Conservation (phyloP, 2,329 filamentous ascomycete species). For the Simplicillium aogashimaense region DNA sequence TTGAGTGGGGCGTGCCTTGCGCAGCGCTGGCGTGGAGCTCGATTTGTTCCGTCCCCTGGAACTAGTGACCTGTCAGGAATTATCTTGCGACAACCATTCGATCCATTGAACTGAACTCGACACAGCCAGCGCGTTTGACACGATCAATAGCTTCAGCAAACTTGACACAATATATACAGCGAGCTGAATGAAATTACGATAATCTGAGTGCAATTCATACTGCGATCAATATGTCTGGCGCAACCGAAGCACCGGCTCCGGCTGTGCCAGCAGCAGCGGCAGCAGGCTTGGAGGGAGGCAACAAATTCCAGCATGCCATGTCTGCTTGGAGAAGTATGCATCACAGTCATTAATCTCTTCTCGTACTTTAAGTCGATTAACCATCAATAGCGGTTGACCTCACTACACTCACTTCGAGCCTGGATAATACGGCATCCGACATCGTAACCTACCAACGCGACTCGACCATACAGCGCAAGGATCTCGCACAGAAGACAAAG, state of each 20-base stretch:
- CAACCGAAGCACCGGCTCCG: constrained; percentile 11
- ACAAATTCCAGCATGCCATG: constrained; percentile 95
- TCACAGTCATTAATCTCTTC: neutral
- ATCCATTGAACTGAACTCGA: neutral
- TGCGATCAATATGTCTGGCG: constrained; percentile 12
- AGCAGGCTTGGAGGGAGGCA: constrained; percentile 46
- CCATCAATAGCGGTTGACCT: constrained; percentile 67
- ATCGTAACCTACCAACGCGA: constrained; percentile 90
- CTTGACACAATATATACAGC: no score
- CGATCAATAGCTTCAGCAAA: no score
- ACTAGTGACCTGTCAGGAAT: no score
- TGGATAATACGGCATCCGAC: constrained; percentile 91
- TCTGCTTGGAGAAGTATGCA: constrained; percentile 83
- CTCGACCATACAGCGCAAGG: constrained; percentile 91
- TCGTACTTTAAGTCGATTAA: neutral
- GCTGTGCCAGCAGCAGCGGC: constrained; percentile 16
- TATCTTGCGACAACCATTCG: neutral
- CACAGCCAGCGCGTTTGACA: no score
- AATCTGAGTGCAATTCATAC: no score
- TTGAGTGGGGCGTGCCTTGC: neutral
- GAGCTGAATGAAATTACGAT: no score
- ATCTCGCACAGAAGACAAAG: constrained; percentile 97
- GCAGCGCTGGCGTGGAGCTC: neutral
- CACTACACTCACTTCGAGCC: constrained; percentile 67
- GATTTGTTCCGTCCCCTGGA: neutral